Base-by-base conservation (phyloP, 2,329 filamentous ascomycete genomes). In the Colletotrichum spinosum region DNA sequence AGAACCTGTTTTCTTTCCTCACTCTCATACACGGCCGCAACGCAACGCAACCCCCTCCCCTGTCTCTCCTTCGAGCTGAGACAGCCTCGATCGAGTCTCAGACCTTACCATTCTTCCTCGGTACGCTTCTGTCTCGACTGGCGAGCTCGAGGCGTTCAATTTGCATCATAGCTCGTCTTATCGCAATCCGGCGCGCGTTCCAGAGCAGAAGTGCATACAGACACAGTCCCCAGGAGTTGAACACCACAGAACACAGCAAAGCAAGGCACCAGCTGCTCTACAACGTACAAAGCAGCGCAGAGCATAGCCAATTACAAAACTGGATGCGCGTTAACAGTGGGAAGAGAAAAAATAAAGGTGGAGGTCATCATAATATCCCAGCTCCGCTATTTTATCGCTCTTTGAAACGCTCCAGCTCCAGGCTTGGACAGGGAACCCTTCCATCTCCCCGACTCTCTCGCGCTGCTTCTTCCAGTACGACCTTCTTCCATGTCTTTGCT, bases 371-470 rank as follows among this genome's bases (percentile, higher is more conserved):
- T 57, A 66, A 57, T 65, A 65, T 63, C 42, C 53, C 58, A 62
- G 63, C 63, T 66, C 63, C 63, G 59, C 59, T 57, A 56, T 60
- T 57, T 48, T 35, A 56, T 57, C 53, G 52, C 63, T 53, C 58
- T 53, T 66, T 66, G 63, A 66, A 66, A 66, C 63, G 59, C 49
- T 49, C 62, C 63, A 57, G 53, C 58, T 66, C 63, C 58, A 63
- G 58, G 57, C 53, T 38, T 63, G 48, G 63, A 63, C 63, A 66
- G 58, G 63, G 63, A 57, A 54, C 58, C 58, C 58, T 57, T 53
- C 59, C 53, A 25, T 25, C 58, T 41, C 52, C 53, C 38, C 41
- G 41, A 57, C 52, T 41, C 52, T 37, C 53, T 39, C 45, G 39
- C 25, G 45, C 58, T 66, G 39, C 58, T 49, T 52, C 41, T 62